Base-by-base conservation (phyloP, 2,329 filamentous ascomycete genomes). In the Neopestalotiopsis sp. region DNA sequence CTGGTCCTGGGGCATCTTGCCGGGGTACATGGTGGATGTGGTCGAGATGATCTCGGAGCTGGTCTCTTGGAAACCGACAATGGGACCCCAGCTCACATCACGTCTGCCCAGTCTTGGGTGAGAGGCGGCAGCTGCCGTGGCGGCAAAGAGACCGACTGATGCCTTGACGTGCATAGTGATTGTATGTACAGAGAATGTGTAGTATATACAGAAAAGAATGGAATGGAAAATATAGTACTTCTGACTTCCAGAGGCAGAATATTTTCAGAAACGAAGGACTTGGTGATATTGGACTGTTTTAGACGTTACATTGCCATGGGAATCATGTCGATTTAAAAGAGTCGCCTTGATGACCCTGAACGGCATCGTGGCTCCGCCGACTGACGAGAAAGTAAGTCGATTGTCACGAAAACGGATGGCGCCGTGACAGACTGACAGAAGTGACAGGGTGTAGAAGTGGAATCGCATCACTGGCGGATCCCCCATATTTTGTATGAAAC, bases 41-140 rank as follows among this genome's bases (percentile, higher is more conserved):
- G 42, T 66, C n/a, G 45, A 57, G 64, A 66, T 28, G 49, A 66
- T 66, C 24, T 66, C 64, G 6, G 64, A 65, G 40, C 62, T 65
- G n/a, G 62, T 65, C 40, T 65, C 62, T 14, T 65, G 62, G 62
- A 65, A 65, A 20, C 62, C 62, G 17, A 49, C 40, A 13, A 45
- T 49, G 24, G 62, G 62, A 28, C 62, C 62, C 62, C 62, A 65
- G 34, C 38, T 65, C 62, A 65, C 62, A 28, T 65, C 62, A 13
- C 62, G 62, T 20, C 30, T 65, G 42, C 62, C 62, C 38, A 52
- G 20, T 38, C 30, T 65, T 34, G 62, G n/a, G 30, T 65, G 62
- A 32, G 32, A 20, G 4, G 59, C 59, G 14, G 62, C 62, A 14
- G 62, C 62, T 65, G 62, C 40, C 42, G 62, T 42, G 20, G 62